Conservation (phyloP, 139 green algal genomes). For the Chlorella vulgaris region DNA sequence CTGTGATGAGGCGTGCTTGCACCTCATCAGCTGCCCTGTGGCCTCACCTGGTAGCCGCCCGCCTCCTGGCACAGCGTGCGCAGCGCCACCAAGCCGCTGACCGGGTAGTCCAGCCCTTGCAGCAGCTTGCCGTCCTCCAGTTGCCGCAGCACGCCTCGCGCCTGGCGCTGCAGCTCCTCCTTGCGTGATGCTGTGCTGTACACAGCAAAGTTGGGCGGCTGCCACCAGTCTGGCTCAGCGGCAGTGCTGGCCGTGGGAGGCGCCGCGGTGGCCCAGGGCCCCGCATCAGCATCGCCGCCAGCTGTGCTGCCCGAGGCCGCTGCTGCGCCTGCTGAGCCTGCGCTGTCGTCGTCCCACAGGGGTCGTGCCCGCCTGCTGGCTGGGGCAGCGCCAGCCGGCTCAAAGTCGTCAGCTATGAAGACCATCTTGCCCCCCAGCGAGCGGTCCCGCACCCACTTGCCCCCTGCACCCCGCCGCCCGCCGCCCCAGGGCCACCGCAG, state of each 20-base stretch:
- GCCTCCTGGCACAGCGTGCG: constrained; percentile 45
- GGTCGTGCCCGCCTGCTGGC: not conserved
- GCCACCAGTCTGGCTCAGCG: constrained; percentile 38
- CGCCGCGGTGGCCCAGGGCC: not conserved
- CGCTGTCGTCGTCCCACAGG: constrained; percentile 14
- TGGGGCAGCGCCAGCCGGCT: not conserved
- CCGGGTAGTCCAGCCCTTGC: constrained; percentile 51
- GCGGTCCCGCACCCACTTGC: constrained; percentile 51
- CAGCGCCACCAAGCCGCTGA: constrained; percentile 42
- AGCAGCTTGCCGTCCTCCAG: constrained; percentile 55
- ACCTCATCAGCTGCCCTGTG: too few relatives aligned
- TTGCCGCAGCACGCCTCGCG: constrained; percentile 28
- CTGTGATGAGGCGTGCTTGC: too few relatives aligned
- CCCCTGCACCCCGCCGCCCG: not conserved
- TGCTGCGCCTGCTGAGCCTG: not conserved
- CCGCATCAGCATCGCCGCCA: not conserved
- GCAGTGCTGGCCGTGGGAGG: not conserved
- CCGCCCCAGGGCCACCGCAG: not conserved
- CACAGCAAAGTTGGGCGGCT: constrained; percentile 8
- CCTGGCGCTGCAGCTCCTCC: constrained; percentile 36
- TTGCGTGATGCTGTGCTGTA: constrained; percentile 19
- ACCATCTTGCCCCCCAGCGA: constrained; percentile 57
- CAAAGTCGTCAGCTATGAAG: constrained; percentile 22
- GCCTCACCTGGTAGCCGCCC: constrained; percentile 14
- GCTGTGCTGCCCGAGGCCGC: not conserved